phyloP scores from a whole-genome alignment of 805 yeast species.

The Diddensiella caesifluorescens region DNA sequence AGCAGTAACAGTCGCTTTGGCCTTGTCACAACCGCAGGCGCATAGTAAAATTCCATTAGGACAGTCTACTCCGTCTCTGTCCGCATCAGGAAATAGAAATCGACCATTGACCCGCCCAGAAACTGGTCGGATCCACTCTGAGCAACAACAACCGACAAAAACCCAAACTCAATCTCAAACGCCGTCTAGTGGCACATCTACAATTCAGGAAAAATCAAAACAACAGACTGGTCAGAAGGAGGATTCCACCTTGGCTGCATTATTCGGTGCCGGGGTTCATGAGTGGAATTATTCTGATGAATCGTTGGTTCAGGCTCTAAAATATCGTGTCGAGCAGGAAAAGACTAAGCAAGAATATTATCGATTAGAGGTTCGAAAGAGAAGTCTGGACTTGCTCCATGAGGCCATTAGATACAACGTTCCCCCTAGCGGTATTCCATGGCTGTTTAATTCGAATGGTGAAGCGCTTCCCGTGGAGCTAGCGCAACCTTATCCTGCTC shows the following conservation, averaged over 20 bases:
- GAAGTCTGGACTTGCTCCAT: slow-evolving; percentile 56
- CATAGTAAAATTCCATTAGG: no score
- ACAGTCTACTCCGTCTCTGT: no score
- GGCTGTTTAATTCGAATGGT: slow-evolving; percentile 38
- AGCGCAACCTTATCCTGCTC: neutral
- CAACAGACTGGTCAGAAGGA: slow-evolving; percentile 8
- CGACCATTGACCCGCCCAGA: neutral
- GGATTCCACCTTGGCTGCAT: slow-evolving; percentile 17
- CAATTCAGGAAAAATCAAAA: slow-evolving; percentile 2
- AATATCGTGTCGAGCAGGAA: slow-evolving; percentile 67
- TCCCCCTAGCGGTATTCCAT: slow-evolving; percentile 60
- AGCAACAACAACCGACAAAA: neutral
- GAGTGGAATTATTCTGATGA: slow-evolving; percentile 54
- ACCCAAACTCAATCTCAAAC: slow-evolving; percentile 1
- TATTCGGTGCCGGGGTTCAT: slow-evolving; percentile 50
- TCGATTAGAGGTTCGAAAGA: slow-evolving; percentile 55
- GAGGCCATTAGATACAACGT: slow-evolving; percentile 56
- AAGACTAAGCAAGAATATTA: slow-evolving; percentile 75
- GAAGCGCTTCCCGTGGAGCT: neutral
- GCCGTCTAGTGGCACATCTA: neutral
- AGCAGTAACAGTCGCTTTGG: no score
- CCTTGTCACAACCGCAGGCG: no score
- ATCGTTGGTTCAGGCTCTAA: slow-evolving; percentile 53
- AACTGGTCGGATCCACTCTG: slow-evolving; percentile 1
- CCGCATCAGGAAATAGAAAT: no score